These are phyloP conservation scores for Phoma sp. DNA, from an alignment of 2,329 filamentous ascomycete species.

Conservation along the genomic window DNA sequence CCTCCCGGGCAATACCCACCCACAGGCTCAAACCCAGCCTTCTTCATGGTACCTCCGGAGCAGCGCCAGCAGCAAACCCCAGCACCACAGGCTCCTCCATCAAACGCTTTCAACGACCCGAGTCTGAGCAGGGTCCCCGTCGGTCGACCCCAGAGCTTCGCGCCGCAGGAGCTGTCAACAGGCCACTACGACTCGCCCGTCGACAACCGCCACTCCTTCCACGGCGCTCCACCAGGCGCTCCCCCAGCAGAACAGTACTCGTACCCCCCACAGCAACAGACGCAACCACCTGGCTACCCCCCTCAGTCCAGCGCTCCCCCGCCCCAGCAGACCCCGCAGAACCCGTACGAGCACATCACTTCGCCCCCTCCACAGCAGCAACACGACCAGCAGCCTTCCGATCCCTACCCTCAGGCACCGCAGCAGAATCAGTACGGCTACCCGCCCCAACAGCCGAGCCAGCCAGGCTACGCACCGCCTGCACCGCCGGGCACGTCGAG, in stretches of 20 bases:
- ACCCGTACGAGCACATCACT: constrained; percentile 38
- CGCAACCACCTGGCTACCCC: constrained; percentile 34
- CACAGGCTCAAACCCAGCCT: constrained; percentile 47
- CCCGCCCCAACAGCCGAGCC: constrained; percentile 20
- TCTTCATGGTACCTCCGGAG: constrained; percentile 50
- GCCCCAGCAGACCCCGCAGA: constrained; percentile 24
- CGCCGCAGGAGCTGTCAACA: constrained; percentile 58
- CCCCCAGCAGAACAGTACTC: constrained; percentile 41
- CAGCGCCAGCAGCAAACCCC: constrained; percentile 40
- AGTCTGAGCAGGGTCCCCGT: constrained; percentile 42
- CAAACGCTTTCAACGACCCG: constrained; percentile 51
- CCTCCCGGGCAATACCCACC: constrained; percentile 49
- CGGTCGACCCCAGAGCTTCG: constrained; percentile 48
- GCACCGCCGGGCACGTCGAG: constrained; percentile 37
- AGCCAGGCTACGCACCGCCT: constrained; percentile 42
- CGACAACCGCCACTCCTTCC: constrained; percentile 54
- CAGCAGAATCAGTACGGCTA: constrained; percentile 40
- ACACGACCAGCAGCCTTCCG: constrained; percentile 32
- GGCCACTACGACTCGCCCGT: constrained; percentile 57
- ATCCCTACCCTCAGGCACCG: constrained; percentile 39
- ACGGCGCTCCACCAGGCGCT: constrained; percentile 31
- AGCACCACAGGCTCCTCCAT: constrained; percentile 39
- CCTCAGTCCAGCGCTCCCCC: constrained; percentile 27
- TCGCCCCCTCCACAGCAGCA: constrained; percentile 37
- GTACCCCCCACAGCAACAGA: constrained; percentile 28